Conservation (phyloP, 208 protist species). For the Leishmania tropica region DNA sequence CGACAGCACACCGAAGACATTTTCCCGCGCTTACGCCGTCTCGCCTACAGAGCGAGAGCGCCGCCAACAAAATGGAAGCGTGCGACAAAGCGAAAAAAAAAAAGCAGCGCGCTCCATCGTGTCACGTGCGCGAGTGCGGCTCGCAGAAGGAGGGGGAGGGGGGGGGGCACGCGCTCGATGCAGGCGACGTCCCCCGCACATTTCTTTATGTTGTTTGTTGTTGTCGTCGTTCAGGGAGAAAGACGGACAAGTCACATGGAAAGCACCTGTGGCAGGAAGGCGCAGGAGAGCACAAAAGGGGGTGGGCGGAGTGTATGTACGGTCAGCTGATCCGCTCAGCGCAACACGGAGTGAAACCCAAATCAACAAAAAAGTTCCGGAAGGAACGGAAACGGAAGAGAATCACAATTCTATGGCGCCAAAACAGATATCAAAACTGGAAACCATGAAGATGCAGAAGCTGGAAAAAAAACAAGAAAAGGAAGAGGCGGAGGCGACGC, state of each 20-base stretch:
- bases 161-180: background rate
- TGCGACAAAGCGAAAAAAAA: background rate
- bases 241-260: background rate
- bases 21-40: background rate
- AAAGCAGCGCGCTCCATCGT: conserved; percentile 2
- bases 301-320: background rate
- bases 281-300: background rate
- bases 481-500: background rate
- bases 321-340: background rate
- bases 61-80: background rate
- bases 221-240: background rate
- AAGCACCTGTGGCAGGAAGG: background rate
- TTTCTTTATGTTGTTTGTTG: background rate
- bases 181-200: background rate
- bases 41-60: background rate
- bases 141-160: background rate
- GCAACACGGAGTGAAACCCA: background rate
- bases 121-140: background rate
- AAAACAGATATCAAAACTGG: background rate
- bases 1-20: background rate
- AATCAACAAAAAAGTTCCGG: background rate
- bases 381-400: background rate
- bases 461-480: background rate
- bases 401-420: conserved; percentile 6
- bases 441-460: background rate